Base-by-base conservation (phyloP, 1,284 basidiomycete genomes). In the Ceratobasidium sp. region DNA sequence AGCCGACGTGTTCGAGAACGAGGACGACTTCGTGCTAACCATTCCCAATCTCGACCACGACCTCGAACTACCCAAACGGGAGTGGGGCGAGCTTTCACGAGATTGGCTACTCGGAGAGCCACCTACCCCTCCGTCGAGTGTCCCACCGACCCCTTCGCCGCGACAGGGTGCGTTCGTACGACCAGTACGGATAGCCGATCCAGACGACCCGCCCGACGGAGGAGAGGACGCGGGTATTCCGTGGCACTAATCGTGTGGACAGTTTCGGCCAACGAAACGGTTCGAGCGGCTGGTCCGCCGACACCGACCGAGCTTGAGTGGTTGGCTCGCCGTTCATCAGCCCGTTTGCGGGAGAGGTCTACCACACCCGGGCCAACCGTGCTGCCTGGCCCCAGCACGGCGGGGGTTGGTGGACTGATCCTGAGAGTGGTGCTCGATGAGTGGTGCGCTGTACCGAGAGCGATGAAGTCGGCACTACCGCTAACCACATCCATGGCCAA, bases 351-450 rank as follows among this genome's bases (percentile, higher is more conserved):
- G 33, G 16, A 35, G 4, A 38, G 35, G 59, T 60, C 48, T 52
- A 18, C 46, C 48, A 68, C 66, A 52, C 66, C 66, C 66, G 66
- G 66, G 66, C 66, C 66, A 68, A 68, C 66, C 66, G 66, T 68
- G 66, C 64, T 66, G 64, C 64, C 64, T 66, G 64, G 64, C 64
- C 64, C 64, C 64, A 66, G 64, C 64, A 66, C 66, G 66, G 66
- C 66, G 66, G 66, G 66, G 66, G 66, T 68, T 27, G 12, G 66
- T 52, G 27, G 66, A 68, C 33, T 18, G 35, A 41, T 16, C 30
- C 7, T 60, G 59, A 5, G 27, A 30, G 54, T 14, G 27, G 54
- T 44, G 41, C 41, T 44, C 8, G 41, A 44, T 44, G 8, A 44
- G 7, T 44, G 41, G 41, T 44, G 41, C 1, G 54, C 4, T 27